Percentiles rank a stretch among this genome's conserved stretches.
Conservation (phyloP, 2,329 filamentous ascomycete species). For the Dothidotthia symphoricarpi region DNA sequence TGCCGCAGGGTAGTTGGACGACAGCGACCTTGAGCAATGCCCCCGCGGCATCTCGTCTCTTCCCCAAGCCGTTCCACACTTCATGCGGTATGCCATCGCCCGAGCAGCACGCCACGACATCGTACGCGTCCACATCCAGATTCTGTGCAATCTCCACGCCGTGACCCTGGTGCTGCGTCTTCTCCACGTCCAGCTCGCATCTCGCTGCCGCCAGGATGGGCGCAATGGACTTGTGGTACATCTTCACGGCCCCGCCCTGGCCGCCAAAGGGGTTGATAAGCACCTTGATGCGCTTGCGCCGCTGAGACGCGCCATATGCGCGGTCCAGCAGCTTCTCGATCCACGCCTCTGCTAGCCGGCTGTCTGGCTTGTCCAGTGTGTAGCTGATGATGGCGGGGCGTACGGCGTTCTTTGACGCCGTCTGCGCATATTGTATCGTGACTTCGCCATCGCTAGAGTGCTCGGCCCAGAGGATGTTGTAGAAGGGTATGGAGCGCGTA, state of each 20-base stretch:
- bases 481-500: slow-evolving; percentile 67
- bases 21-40: slow-evolving; percentile 78
- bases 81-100: slow-evolving; percentile 91
- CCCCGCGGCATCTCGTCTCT: slow-evolving; percentile 68
- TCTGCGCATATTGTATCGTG: slow-evolving; percentile 69
- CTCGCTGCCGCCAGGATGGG: slow-evolving; percentile 80
- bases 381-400: slow-evolving; percentile 63
- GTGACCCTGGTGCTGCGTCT: slow-evolving; percentile 71
- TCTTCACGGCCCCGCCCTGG: slow-evolving; percentile 69
- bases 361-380: slow-evolving; percentile 54
- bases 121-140: slow-evolving; percentile 75
- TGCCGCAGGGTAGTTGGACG: slow-evolving; percentile 85
- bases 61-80: slow-evolving; percentile 88
- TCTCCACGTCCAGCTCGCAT: slow-evolving; percentile 71
- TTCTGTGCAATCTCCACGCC: slow-evolving; percentile 73
- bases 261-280: slow-evolving; percentile 90
- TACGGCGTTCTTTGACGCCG: slow-evolving; percentile 57
- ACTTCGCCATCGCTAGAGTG: slow-evolving; percentile 58
- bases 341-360: slow-evolving; percentile 59
- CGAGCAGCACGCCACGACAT: slow-evolving; percentile 84
- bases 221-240: slow-evolving; percentile 72
- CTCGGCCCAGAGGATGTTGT: slow-evolving; percentile 82
- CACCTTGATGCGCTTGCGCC: slow-evolving; percentile 76
- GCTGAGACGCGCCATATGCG: slow-evolving; percentile 68
- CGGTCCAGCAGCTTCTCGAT: slow-evolving; percentile 62